Conservation (phyloP, 768 basidiomycete species). For the Artomyces pyxidatus region DNA sequence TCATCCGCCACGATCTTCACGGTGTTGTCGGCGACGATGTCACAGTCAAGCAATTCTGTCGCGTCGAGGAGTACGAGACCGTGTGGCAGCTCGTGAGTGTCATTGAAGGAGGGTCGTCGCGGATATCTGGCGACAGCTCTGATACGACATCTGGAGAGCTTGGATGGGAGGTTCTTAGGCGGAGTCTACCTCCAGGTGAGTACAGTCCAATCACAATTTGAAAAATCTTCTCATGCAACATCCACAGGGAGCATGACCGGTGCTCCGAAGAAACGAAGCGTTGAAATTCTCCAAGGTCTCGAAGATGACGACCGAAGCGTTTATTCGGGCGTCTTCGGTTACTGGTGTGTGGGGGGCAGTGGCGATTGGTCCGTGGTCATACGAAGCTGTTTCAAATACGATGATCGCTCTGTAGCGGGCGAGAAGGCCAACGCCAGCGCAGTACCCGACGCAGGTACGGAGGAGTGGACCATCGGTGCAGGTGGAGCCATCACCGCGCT, state of each 20-base stretch:
- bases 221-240: slow-evolving; percentile 1
- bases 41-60: slow-evolving; percentile 75
- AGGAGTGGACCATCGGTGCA: slow-evolving; percentile 77
- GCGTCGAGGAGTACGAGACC: slow-evolving; percentile 85
- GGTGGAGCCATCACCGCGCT: slow-evolving; percentile 97
- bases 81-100: slow-evolving; percentile 96
- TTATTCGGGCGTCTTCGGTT: slow-evolving; percentile 92
- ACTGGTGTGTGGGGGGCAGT: slow-evolving; percentile 81
- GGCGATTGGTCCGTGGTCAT: slow-evolving; percentile 95
- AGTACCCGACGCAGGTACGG: slow-evolving; percentile 19
- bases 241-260: slow-evolving; percentile 89
- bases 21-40: slow-evolving; percentile 79
- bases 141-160: slow-evolving; percentile 33
- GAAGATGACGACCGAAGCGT: slow-evolving; percentile 67
- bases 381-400: slow-evolving; percentile 80
- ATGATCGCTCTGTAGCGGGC: slow-evolving; percentile 24
- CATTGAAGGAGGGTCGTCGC: slow-evolving; percentile 60
- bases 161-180: slow-evolving; percentile 72
- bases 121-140: slow-evolving; percentile 12
- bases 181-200: slow-evolving; percentile 81
- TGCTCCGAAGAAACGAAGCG: slow-evolving; percentile 89
- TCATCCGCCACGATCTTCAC: slow-evolving; percentile 89
- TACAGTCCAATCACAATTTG: background rate
- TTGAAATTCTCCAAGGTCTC: slow-evolving; percentile 78
- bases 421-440: background rate